A percentile compares a stretch with the other conserved stretches of the same genome.
phyloP scores from a whole-genome alignment of 2,329 filamentous ascomycete species.

The Didymellaceae sp. region DNA sequence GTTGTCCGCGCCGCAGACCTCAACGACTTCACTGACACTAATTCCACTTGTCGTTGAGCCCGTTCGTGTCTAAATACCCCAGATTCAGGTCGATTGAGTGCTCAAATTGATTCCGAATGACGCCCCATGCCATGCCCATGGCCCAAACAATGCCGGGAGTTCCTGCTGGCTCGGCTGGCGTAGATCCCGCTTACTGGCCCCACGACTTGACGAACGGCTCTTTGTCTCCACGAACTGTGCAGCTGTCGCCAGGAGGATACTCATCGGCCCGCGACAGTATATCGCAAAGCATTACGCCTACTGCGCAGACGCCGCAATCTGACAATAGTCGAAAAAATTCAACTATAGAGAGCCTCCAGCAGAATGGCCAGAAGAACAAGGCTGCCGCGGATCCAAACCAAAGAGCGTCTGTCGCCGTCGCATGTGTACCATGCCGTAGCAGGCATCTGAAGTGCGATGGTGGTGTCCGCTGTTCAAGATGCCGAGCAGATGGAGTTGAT shows the following conservation, averaged over 20 bases:
- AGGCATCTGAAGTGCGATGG: constrained; percentile 63
- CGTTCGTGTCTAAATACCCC: constrained; percentile 19
- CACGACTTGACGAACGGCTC: constrained; percentile 30
- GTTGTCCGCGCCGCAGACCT: constrained; percentile 27
- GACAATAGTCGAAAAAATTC: constrained; percentile 30
- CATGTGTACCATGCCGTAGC: constrained; percentile 60
- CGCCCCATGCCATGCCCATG: constrained; percentile 37
- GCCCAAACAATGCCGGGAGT: constrained; percentile 32
- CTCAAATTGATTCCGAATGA: constrained; percentile 18
- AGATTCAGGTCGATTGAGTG: constrained; percentile 5
- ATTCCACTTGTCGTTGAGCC: constrained; percentile 29
- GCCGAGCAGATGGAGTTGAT: constrained; percentile 51
- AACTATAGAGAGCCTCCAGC: constrained; percentile 20
- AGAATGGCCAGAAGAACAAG: constrained; percentile 29
- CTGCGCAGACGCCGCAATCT: constrained; percentile 40
- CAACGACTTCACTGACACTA: constrained; percentile 30
- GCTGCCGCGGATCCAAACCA: constrained; percentile 15
- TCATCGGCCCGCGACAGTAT: constrained; percentile 40
- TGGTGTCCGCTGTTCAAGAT: constrained; percentile 57
- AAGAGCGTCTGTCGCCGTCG: constrained; percentile 50
- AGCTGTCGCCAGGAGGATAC: constrained; percentile 41
- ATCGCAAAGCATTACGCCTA: constrained; percentile 36
- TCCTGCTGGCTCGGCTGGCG: constrained; percentile 35
- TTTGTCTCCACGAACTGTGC: constrained; percentile 28
- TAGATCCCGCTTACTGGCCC: constrained; percentile 45